Base-by-base conservation (phyloP, 1,284 basidiomycete genomes). In the Ustilago esculenta region DNA sequence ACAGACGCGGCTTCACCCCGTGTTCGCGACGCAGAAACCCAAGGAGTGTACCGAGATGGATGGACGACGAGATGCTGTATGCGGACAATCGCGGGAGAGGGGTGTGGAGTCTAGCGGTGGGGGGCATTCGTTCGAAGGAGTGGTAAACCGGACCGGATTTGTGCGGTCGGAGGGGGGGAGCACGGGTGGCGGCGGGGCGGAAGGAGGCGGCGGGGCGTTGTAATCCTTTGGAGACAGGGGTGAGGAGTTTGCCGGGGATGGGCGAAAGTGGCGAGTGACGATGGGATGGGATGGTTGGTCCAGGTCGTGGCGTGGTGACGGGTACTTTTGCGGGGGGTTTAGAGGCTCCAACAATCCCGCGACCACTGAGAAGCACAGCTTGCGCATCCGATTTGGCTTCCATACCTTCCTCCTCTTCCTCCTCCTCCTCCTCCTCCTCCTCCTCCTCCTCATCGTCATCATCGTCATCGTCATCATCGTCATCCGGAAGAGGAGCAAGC, bases 11-110 rank as follows among this genome's bases (percentile, higher is more conserved):
- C 1, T 87, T 86, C 10, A 95, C 92, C 49, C 94, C 94, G 80
- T 97, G 94, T 80, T 97, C 94, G 49, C 94, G 85, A 82, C 94
- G 94, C 79, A 96, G 81, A 76, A 94, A 96, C 6, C 75, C 79
- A 11, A 80, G 73, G 27, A 80, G 61, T 4, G 80, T 76, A 25
- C 72, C 76, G 18, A 81, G 55, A 33, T 80, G 75, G 35, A 80
- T 69, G 10, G 89, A 89, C 7, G 89, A 90, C 3, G 91, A 91
- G 6, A 94, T 86, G 65, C 90, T 93, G 81, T 94, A 96, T 84
- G 81, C 91, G 2, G 77, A 79, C 8, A 81, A 49, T 24, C 79
- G 77, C 11, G 79, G 79, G 15, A 81, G 66, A 4, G 72, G 57
- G 2, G 80, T 80, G 40, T 63, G 48, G 39, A 69, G 61, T 10